Evolutionary conservation across 768 basidiomycete genomes (phyloP), one percentile per base, ranked within the genome.

Genomic region (Trametes maxima): DNA sequence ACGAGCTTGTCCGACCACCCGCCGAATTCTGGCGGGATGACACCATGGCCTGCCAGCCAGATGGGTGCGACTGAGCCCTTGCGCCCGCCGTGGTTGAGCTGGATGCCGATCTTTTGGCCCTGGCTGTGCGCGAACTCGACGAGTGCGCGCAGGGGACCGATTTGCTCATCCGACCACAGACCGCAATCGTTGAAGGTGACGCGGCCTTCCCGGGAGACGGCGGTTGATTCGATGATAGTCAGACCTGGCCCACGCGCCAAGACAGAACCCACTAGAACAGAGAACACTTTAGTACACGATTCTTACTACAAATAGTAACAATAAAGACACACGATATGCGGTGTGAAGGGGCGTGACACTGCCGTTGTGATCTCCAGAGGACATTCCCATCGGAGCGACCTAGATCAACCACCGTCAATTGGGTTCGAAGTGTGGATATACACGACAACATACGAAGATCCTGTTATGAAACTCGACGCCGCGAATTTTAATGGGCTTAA

Each of bases 81-180:
- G 17, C 89, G 78, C 0, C 90, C 90, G 0, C 88, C 88, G 62
- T 92, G 90, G 0, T 80, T 85, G 13, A 92, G 80, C 69, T 92
- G 91, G 51, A 92, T 85, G 7, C 78, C 90, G 13, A 92, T 80
- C 51, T 85, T 84, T 67, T 87, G 83, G 43, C 78, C 81, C 64
- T 87, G 86, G 1, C 84, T 81, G 67, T 89, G 86, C 14, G 86
- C 86, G 53, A 90, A 89, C 57, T 87, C 82, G 67, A 86, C 82
- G 62, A 91, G 77, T 37, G 79, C 70, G 58, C 80, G 77, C 40
- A 83, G 68, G 1, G 73, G 66, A 12, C 69, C 76, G 60, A 73
- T 78, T 36, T 90, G 88, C 2, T 76, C 74, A 60, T 87, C 87
- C 14, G 77, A 72, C 87, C 88, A 90, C 46, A 90, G 69, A 1